Conservation (phyloP, 2,329 filamentous ascomycete species). For the Phyllosticta citriasiana region DNA sequence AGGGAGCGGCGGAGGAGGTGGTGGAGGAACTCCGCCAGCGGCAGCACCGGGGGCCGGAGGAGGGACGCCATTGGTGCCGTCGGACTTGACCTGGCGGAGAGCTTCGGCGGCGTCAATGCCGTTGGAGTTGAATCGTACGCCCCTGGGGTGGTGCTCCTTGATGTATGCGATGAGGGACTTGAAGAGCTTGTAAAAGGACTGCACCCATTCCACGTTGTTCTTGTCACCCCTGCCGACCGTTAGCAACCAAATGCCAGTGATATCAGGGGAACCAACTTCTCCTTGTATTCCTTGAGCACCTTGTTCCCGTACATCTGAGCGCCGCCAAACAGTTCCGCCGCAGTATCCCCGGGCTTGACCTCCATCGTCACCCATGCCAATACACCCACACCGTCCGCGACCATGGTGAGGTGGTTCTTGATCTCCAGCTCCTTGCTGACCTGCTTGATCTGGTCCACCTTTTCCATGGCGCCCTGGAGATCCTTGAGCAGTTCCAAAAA, state of each 20-base stretch:
- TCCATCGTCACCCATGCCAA: constrained; percentile 87
- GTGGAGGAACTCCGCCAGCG: constrained; percentile 40
- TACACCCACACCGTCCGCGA: constrained; percentile 81
- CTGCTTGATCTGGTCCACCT: constrained; percentile 72
- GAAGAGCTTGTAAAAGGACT: constrained; percentile 87
- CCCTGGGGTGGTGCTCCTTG: constrained; percentile 69
- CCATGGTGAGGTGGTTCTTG: constrained; percentile 75
- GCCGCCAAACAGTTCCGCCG: constrained; percentile 71
- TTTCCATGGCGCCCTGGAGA: constrained; percentile 71
- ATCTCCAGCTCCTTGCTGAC: constrained; percentile 64
- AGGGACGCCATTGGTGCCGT: constrained; percentile 19
- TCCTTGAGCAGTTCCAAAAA: constrained; percentile 76
- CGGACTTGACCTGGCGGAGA: constrained; percentile 47
- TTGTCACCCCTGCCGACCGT: not conserved
- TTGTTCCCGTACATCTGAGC: constrained; percentile 94
- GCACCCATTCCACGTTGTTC: constrained; percentile 75
- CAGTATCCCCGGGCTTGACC: constrained; percentile 68
- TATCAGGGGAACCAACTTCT: constrained; percentile 43
- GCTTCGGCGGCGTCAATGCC: constrained; percentile 62
- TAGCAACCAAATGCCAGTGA: not conserved
- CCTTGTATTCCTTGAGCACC: constrained; percentile 84
- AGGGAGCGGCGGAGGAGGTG: constrained; percentile 57
- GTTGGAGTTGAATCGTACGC: constrained; percentile 80
- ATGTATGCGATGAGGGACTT: constrained; percentile 74
- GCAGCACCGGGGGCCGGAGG: constrained; percentile 45